phyloP scores from a whole-genome alignment of 768 basidiomycete species.

The Mycena crocata region DNA sequence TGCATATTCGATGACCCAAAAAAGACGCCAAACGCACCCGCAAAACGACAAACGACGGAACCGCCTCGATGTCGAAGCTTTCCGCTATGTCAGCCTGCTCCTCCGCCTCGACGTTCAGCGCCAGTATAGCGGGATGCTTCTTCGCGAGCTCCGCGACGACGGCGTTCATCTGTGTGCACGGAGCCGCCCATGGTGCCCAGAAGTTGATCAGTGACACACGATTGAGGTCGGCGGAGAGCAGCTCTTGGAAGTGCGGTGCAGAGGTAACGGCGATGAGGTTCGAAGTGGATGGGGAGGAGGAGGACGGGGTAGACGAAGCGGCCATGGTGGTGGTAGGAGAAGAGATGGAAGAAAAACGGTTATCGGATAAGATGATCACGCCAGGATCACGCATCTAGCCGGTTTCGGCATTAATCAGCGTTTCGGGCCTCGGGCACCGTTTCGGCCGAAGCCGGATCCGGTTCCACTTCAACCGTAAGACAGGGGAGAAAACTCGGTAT shows the following conservation, averaged over 20 bases:
- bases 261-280: slow-evolving; percentile 58
- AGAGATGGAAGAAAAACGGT: no score
- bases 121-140: slow-evolving; percentile 75
- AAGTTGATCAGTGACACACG: slow-evolving; percentile 92
- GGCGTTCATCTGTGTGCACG: slow-evolving; percentile 90
- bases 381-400: no score
- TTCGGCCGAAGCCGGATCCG: no score
- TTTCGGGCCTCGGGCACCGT: no score
- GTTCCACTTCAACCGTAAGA: no score
- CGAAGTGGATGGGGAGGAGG: slow-evolving; percentile 37
- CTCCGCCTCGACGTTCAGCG: slow-evolving; percentile 91
- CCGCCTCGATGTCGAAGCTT: slow-evolving; percentile 91
- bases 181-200: slow-evolving; percentile 94
- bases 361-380: no score
- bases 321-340: no score
- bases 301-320: neutral
- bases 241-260: slow-evolving; percentile 75
- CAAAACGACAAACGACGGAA: slow-evolving; percentile 87
- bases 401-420: no score
- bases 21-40: slow-evolving; percentile 61
- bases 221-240: slow-evolving; percentile 81
- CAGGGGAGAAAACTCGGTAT: no score
- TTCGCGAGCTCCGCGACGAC: slow-evolving; percentile 79
- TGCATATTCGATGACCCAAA: neutral
- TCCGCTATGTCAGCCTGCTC: slow-evolving; percentile 85